phyloP scores from a whole-genome alignment of 352 stramenopile genomes.

The Pythium coloratum region DNA sequence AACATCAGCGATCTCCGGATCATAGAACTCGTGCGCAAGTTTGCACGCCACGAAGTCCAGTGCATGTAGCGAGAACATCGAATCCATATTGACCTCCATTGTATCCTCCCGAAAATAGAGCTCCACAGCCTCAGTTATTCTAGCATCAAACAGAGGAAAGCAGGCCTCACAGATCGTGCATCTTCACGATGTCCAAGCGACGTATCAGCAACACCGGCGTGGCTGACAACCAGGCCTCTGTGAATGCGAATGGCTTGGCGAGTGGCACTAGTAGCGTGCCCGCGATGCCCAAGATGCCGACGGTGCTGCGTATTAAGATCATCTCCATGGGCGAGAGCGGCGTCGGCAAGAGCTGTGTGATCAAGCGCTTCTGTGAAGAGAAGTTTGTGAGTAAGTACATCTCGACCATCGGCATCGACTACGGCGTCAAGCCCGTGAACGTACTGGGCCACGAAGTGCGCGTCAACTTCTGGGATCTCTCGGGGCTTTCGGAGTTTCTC shows the following conservation, averaged over 20 bases:
- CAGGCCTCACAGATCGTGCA: not conserved
- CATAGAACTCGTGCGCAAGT: conserved; percentile 51
- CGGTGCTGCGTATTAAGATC: conserved; percentile 90
- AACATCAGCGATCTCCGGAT: conserved; percentile 36
- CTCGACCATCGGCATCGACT: conserved; percentile 95
- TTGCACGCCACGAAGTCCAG: conserved; percentile 50
- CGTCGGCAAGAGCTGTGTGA: conserved; percentile 93
- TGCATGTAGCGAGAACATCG: conserved; percentile 39
- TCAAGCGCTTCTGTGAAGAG: conserved; percentile 96
- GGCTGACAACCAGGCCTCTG: conserved; percentile 6
- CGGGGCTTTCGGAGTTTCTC: conserved; percentile 90
- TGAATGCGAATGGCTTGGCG: not conserved
- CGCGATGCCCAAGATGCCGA: conserved; percentile 27
- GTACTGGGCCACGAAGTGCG: conserved; percentile 73
- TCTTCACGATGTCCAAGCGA: conserved; percentile 15
- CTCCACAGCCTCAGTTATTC: not conserved
- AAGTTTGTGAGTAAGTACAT: conserved; percentile 96
- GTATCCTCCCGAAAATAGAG: not conserved
- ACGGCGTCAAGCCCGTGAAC: conserved; percentile 90
- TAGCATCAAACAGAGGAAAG: not conserved
- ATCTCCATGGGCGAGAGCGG: conserved; percentile 91
- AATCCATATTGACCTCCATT: not conserved
- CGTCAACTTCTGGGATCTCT: conserved; percentile 96
- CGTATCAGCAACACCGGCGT: conserved; percentile 12
- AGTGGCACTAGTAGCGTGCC: not conserved